A percentile compares a stretch with the other conserved stretches of the same genome.
These are phyloP conservation scores for Tephrocybe sp. DNA, from an alignment of 768 basidiomycete species.

Conservation along the genomic window DNA sequence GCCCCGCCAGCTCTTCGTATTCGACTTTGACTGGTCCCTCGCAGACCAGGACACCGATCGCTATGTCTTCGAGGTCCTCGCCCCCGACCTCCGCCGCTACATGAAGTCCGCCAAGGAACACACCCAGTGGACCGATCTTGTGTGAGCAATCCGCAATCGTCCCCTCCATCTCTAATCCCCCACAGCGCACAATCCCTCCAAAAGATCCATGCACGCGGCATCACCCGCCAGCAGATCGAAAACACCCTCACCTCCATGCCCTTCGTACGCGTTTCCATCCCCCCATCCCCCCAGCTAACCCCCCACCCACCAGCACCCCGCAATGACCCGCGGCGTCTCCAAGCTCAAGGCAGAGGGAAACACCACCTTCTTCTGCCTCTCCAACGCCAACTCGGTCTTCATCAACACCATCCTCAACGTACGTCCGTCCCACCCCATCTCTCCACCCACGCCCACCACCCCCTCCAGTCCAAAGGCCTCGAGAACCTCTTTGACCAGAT, in stretches of 20 bases:
- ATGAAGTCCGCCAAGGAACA: slow-evolving; percentile 65
- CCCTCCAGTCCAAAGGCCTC: slow-evolving; percentile 71
- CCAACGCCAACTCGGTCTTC: slow-evolving; percentile 92
- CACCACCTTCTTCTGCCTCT: slow-evolving; percentile 88
- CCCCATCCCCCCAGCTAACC: neutral
- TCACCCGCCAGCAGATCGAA: slow-evolving; percentile 75
- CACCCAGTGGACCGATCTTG: slow-evolving; percentile 91
- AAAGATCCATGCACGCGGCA: slow-evolving; percentile 69
- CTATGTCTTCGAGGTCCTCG: slow-evolving; percentile 89
- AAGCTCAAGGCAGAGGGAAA: slow-evolving; percentile 63
- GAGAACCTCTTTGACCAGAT: slow-evolving; percentile 75
- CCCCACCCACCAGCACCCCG: slow-evolving; percentile 78
- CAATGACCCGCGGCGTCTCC: slow-evolving; percentile 90
- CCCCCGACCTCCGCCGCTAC: slow-evolving; percentile 79
- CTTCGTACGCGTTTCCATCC: slow-evolving; percentile 55
- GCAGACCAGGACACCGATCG: slow-evolving; percentile 96
- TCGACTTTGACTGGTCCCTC: slow-evolving; percentile 98
- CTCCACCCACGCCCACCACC: neutral
- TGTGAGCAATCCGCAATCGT: slow-evolving; percentile 52
- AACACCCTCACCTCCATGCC: slow-evolving; percentile 79
- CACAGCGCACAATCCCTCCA: slow-evolving; percentile 65
- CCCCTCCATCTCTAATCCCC: slow-evolving; percentile 1
- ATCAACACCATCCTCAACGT: slow-evolving; percentile 90
- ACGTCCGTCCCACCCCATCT: slow-evolving; percentile 7
- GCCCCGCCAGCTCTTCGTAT: slow-evolving; percentile 77